Base-by-base conservation (phyloP, 768 basidiomycete genomes). In the Lactarius quietus region DNA sequence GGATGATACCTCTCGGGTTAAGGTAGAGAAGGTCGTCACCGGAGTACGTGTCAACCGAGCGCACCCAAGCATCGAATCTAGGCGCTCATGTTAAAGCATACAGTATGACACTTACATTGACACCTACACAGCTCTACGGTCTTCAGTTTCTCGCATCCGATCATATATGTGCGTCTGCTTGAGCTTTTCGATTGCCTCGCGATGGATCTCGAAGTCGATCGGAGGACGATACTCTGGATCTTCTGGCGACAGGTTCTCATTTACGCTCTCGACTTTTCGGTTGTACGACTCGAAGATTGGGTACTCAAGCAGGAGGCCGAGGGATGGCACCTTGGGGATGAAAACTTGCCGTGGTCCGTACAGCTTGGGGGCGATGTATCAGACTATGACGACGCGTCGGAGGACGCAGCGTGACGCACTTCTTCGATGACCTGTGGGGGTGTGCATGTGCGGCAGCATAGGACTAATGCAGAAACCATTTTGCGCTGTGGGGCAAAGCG, bases 281-380 rank as follows among this genome's bases (percentile, higher is more conserved):
- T 92, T 92, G 76, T 93, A 95, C 7, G 84, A 84, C 57, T 87
- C 84, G 70, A 92, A 93, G 61, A 93, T 82, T 3, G 92, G 92
- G 69, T 91, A 82, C 77, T 98, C 94, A 29, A 99, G 85, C 28
- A 99, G 79, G 6, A 99, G 83, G 15, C 97, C 97, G 20, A 99
- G 82, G 2, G 95, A 89, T 15, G 97, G 97, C 80, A 98, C 96
- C 78, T 96, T 98, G 20, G 97, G 97, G 26, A 98, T 83, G 72
- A 92, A 85, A 39, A 95, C 90, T 45, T 79, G 78, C 18, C 85
- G 83, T 4, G 89, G 87, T 1, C 88, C 89, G 71, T 91, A 98
- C 18, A 93, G 81, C 92, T 88, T 9, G 18, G 20, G 43, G 12
- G 53, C 57, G 39, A 14, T 18, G 12, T n/a, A 45, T 63, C 35